Conservation (phyloP, 2,329 filamentous ascomycete genomes). For the Fusarium temperatum region DNA sequence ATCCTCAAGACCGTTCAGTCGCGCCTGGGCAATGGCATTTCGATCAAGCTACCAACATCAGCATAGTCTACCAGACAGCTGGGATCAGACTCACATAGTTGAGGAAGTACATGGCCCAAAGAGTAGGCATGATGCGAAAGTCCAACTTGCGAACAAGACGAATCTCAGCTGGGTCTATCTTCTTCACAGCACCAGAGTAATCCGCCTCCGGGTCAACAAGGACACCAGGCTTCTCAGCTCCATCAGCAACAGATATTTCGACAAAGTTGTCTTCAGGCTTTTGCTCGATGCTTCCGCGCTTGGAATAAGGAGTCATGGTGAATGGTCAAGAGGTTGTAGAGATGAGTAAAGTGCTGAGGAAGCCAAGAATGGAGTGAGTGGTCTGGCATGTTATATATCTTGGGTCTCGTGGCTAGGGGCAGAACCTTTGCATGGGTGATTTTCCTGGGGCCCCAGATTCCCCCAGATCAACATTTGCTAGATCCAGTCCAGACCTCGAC, state of each 20-base stretch:
- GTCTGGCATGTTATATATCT: conserved; percentile 8
- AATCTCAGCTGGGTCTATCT: conserved; percentile 47
- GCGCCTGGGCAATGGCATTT: conserved; percentile 66
- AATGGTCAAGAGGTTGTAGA: background rate
- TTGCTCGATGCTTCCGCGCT: conserved; percentile 35
- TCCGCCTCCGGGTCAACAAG: conserved; percentile 38
- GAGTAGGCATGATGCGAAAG: conserved; percentile 49
- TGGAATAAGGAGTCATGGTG: conserved; percentile 25
- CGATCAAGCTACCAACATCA: conserved; percentile 50
- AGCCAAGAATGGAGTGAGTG: background rate
- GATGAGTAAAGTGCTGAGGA: background rate
- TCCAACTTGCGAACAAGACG: conserved; percentile 50
- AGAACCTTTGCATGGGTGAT: background rate
- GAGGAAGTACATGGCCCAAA: conserved; percentile 52
- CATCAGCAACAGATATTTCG: conserved; percentile 29
- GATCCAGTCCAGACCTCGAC: background rate
- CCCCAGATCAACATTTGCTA: conserved; percentile 8
- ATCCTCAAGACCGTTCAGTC: conserved; percentile 61
- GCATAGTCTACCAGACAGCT: rapidly evolving
- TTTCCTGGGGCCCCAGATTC: conserved; percentile 27
- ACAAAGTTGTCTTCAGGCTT: conserved; percentile 40
- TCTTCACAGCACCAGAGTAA: conserved; percentile 48
- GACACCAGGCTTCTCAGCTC: conserved; percentile 35
- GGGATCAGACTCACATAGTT: conserved; percentile 42
- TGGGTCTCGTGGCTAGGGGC: background rate